Evolutionary conservation across 106 monocot species (phyloP), one percentile per base, ranked within the genome.

Genomic region (Xerophyta viscosa): DNA sequence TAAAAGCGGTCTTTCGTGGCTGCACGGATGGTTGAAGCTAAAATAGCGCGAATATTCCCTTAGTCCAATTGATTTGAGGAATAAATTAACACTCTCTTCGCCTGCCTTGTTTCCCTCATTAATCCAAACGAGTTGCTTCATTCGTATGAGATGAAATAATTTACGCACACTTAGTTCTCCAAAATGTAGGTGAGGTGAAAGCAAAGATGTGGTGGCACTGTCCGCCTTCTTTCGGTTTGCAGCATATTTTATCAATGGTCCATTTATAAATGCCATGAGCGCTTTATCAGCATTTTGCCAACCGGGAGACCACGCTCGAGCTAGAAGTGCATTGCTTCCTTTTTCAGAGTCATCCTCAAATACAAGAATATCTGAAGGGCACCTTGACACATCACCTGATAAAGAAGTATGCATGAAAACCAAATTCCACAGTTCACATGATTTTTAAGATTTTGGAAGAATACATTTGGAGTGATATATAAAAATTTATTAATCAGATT

Each of bases 121-220:
- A 28, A 66, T 59, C 94, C 94, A 94, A n/a, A 81, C 72, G 3
- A 94, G 72, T 33, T 88, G 94, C 62, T 94, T 94, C 80, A 94
- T 88, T 0, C 80, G 71, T 52, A 94, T 72, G 19, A 78, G 81
- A 43, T 94, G 94, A 33, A 88, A 94, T 20, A 88, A 84, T 56
- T 94, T 94, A 2, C 94, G 83, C 7, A 94, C 81, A 22, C 94
- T 94, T 17, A 94, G 27, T 36, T 94, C 94, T 1, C 94, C 94
- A 48, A 94, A 94, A 31, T 94, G 94, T 24, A 94, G 66, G 63
- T 94, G 78, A 13, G 94, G 94, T 6, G 94, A 94, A 14, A 94
- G 75, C n/a, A 94, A 70, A 39, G 94, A 94, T 17, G 94, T 94
- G 3, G 87, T 84, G 20, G 88, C 72, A 29, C 94, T 74, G 64